Evolutionary conservation across 2,329 filamentous ascomycete genomes (phyloP).

Genomic region (Calonectria montana): DNA sequence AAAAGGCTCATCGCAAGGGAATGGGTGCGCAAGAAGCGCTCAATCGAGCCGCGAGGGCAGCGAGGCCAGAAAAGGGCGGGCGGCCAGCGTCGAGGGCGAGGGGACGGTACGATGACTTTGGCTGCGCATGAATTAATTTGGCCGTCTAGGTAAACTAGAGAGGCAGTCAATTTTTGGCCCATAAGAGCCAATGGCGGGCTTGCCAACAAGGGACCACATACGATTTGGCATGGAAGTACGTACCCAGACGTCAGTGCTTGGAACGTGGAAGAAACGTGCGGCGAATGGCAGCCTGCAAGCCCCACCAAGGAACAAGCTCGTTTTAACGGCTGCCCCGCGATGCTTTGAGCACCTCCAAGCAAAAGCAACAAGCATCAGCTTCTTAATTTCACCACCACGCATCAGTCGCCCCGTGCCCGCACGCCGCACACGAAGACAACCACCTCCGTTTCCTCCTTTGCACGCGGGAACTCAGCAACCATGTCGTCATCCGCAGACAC

Average conservation of each 20-base stretch:
- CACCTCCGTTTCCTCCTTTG: not conserved
- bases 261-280: conserved; percentile 13
- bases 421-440: not conserved
- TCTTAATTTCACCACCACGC: conserved; percentile 7
- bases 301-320: conserved; percentile 28
- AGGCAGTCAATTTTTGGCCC: conserved; percentile 36
- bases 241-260: conserved; percentile 21
- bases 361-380: conserved; percentile 9
- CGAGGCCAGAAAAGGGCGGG: conserved; percentile 28
- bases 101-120: conserved; percentile 34
- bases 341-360: conserved; percentile 9
- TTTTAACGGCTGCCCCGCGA: conserved; percentile 26
- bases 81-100: conserved; percentile 12
- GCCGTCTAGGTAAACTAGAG: conserved; percentile 11
- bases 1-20: conserved; percentile 43
- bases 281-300: conserved; percentile 33
- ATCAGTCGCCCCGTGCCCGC: not conserved
- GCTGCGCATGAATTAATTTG: conserved; percentile 43
- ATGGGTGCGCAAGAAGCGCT: conserved; percentile 40
- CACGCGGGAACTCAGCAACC: conserved; percentile 9
- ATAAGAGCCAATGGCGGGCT: not conserved
- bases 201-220: not conserved
- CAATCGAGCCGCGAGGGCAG: conserved; percentile 36
- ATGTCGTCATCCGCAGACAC: conserved; percentile 76
- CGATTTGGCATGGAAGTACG: conserved; percentile 28